Evolutionary conservation across 768 basidiomycete genomes (phyloP).

Genomic region (Leccinum subtestaceum): DNA sequence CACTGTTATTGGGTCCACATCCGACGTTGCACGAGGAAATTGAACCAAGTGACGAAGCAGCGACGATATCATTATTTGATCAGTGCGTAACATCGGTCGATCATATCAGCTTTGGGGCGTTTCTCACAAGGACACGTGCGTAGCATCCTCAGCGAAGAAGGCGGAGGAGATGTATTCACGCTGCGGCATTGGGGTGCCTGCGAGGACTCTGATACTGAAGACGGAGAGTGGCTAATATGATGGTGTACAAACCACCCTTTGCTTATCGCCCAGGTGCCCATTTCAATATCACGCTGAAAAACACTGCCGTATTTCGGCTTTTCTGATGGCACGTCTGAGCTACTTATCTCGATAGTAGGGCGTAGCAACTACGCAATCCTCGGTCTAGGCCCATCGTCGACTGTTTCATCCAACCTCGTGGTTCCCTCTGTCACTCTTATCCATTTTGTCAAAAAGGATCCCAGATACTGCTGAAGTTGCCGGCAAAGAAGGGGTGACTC

Average conservation of each 20-base stretch:
- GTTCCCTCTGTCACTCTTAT: background rate
- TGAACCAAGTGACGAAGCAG: conserved; percentile 40
- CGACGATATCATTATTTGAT: conserved; percentile 67
- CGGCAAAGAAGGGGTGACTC: background rate
- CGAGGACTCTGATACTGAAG: conserved; percentile 26
- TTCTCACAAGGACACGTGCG: conserved; percentile 9
- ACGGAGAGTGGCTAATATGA: conserved; percentile 23
- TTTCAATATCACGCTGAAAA: background rate
- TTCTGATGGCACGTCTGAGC: background rate
- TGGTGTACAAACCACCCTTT: conserved; percentile 5
- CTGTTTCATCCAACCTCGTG: background rate
- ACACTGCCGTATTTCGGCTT: background rate
- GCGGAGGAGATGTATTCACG: conserved; percentile 53
- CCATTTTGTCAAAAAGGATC: background rate
- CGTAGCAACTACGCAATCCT: background rate
- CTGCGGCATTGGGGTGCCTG: conserved; percentile 39
- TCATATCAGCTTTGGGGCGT: background rate
- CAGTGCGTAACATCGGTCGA: conserved; percentile 46
- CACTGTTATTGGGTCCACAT: conserved; percentile 30
- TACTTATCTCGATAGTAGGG: background rate
- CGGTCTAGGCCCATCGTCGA: background rate
- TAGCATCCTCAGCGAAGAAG: conserved; percentile 62
- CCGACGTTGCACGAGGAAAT: conserved; percentile 29
- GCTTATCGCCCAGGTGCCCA: background rate
- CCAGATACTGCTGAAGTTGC: background rate